Evolutionary conservation across 257 asterid genomes (phyloP), one percentile per base, ranked within the genome.

Genomic region (Mitragyna speciosa): DNA sequence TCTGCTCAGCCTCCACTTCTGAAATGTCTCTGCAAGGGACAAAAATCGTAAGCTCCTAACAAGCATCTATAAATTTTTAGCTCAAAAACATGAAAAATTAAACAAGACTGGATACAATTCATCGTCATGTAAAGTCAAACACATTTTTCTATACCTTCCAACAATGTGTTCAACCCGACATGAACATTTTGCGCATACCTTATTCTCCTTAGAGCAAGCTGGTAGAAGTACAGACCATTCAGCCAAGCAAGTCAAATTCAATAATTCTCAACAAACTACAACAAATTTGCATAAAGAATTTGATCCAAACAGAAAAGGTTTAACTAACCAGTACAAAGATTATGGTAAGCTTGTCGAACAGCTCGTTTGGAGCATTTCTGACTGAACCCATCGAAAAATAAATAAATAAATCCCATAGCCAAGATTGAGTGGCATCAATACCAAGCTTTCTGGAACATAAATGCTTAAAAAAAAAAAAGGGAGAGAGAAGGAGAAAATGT

Each of bases 331-430:
- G 72, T 65, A 83, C 99, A 95, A 31, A 95, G 87, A 84, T 86
- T 92, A 82, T 95, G 99, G 82, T 95, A 91, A 64, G 99, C 99
- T 86, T 95, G 99, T 70, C 97, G 89, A 88, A 95, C 99, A 78
- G 91, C 89, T 85, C 99, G 86, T 93, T 93, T 95, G 20, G 97
- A 90, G 88, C 99, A 95, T 85, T 83, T 83, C 86, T 95, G 99
- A 82, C 99, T 95, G 80, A 93, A 70, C 10, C 17, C 48, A 65
- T n/a, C 11, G 31, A 3, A 5, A 17, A 22, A 10, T 16, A 56
- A 47, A 15, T 5, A 68, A 36, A 43, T 33, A 24, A 69, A 58
- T 22, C 52, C 52, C 48, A 36, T 12, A 69, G 31, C 56, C 39
- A 49, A 73, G 63, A 41, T 78, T 15, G 15, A 19, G 52, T 48